phyloP scores from a whole-genome alignment of 2,329 filamentous ascomycete genomes.

The Arthrobotrys entomopaga region DNA sequence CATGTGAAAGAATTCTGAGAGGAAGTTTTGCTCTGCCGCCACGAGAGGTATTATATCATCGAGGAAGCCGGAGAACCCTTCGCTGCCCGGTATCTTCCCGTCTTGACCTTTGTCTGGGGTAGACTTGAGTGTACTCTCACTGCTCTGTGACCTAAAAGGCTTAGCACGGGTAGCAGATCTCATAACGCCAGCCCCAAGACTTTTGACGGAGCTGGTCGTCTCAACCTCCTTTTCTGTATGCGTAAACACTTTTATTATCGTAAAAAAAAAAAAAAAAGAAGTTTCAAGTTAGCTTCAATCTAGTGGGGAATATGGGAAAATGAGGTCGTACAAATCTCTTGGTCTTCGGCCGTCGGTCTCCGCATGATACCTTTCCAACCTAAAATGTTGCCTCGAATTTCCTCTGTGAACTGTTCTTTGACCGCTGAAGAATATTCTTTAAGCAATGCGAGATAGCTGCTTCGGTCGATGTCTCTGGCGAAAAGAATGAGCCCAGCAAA shows the following conservation, averaged over 20 bases:
- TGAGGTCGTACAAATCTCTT: slow-evolving; percentile 69
- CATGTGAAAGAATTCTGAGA: slow-evolving; percentile 96
- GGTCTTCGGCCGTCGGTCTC: slow-evolving; percentile 79
- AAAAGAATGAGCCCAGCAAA: slow-evolving; percentile 90
- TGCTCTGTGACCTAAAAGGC: slow-evolving; percentile 74
- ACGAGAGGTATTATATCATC: slow-evolving; percentile 85
- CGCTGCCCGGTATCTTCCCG: slow-evolving; percentile 64
- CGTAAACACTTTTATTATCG: slow-evolving; percentile 79
- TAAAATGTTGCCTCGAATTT: slow-evolving; percentile 80
- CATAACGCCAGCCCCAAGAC: slow-evolving; percentile 90
- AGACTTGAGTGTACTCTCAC: slow-evolving; percentile 68
- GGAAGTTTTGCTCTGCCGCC: slow-evolving; percentile 94
- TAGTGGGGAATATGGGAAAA: background rate
- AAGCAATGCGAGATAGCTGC: slow-evolving; percentile 67
- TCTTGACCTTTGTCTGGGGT: slow-evolving; percentile 70
- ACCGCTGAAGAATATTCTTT: slow-evolving; percentile 63
- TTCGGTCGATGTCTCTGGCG: slow-evolving; percentile 80
- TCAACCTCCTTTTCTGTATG: slow-evolving; percentile 89
- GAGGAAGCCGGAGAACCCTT: slow-evolving; percentile 81
- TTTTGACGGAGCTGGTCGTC: slow-evolving; percentile 75
- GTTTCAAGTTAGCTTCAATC: background rate
- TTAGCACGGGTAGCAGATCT: slow-evolving; percentile 87
- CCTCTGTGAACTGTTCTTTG: slow-evolving; percentile 79
- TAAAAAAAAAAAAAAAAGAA: background rate
- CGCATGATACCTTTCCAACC: slow-evolving; percentile 83